Evolutionary conservation across 257 asterid species (phyloP), one percentile per base, ranked within the genome.

Genomic region (Solanum chmielewskii): DNA sequence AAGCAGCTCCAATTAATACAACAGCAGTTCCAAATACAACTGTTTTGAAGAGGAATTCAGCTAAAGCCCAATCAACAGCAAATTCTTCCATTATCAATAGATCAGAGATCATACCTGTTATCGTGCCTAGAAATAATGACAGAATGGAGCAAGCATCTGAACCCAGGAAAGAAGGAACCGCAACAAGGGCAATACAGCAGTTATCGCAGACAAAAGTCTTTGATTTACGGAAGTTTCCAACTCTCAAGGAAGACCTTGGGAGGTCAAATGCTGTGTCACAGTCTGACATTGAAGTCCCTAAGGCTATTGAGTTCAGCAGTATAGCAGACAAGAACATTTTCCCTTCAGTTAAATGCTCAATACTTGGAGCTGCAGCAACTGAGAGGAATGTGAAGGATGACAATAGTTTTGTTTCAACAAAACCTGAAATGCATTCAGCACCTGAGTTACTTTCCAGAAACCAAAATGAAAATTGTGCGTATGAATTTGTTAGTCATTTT

Each of bases 61-160:
- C 91, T 39, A 97, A 93, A 90, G 94, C 90, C 86, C 98, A 94
- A 87, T 89, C 95, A 86, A 87, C 92, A 73, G 62, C 93, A 81
- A 94, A 87, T 76, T 45, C 88, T 87, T 87, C 97, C 42, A 86
- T 86, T 68, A 89, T 93, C 93, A 92, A 86, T 87, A 91, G 95
- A 89, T 91, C 98, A 86, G 99, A 96, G 86, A 94, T 90, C 69
- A 84, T 92, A 52, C 99, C 96, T 45, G 95, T 95, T 35, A 56
- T 97, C 88, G 98, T 96, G 85, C 98, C 99, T 70, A 91, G 98
- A 92, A 91, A 93, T 91, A 93, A 92, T 90, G 86, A 90, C 66
- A 93, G 92, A 92, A 84, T 89, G 60, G 99, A 97, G 89, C 96
- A 91, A 89, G 90, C 94, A 88, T 88, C 91, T 86, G 99, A 97